A percentile compares a stretch with the other conserved stretches of the same genome.
Evolutionary conservation across 768 basidiomycete genomes (phyloP).

Genomic region (Pisolithus microcarpus): DNA sequence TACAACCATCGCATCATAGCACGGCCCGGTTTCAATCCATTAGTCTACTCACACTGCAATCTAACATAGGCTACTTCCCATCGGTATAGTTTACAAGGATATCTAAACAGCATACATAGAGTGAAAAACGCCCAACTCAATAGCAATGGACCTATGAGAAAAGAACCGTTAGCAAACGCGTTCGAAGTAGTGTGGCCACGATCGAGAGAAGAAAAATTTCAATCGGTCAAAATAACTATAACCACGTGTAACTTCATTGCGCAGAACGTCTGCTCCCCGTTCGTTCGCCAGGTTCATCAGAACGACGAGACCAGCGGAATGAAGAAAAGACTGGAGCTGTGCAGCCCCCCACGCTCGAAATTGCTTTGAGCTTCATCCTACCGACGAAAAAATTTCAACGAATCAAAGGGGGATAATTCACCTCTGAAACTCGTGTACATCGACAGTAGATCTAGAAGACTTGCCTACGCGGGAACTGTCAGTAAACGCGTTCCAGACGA

Average conservation of each 20-base stretch:
- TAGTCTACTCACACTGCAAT: not conserved
- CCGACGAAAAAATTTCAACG: constrained; percentile 6
- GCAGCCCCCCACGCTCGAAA: constrained; percentile 19
- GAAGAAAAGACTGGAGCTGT: constrained; percentile 18
- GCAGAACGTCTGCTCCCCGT: constrained; percentile 17
- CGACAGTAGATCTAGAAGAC: too few species aligned
- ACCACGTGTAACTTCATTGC: constrained; percentile 17
- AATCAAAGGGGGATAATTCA: too few species aligned
- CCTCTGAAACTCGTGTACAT: too few species aligned
- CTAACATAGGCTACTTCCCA: not conserved
- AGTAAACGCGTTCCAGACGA: not conserved
- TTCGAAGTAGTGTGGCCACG: not conserved
- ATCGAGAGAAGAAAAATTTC: not conserved
- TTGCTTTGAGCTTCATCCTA: constrained; percentile 21
- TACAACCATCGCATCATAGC: not conserved
- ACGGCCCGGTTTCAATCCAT: not conserved
- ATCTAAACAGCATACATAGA: not conserved
- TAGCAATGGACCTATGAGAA: not conserved
- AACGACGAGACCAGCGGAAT: constrained; percentile 18
- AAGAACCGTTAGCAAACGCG: not conserved
- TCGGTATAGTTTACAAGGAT: not conserved
- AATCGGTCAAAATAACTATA: constrained; percentile 29
- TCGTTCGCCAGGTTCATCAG: constrained; percentile 22
- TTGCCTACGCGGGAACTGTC: constrained; percentile 4
- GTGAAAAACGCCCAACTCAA: not conserved